Evolutionary conservation across 2,329 filamentous ascomycete genomes (phyloP).

Genomic region (Waltergamsia citrina): DNA sequence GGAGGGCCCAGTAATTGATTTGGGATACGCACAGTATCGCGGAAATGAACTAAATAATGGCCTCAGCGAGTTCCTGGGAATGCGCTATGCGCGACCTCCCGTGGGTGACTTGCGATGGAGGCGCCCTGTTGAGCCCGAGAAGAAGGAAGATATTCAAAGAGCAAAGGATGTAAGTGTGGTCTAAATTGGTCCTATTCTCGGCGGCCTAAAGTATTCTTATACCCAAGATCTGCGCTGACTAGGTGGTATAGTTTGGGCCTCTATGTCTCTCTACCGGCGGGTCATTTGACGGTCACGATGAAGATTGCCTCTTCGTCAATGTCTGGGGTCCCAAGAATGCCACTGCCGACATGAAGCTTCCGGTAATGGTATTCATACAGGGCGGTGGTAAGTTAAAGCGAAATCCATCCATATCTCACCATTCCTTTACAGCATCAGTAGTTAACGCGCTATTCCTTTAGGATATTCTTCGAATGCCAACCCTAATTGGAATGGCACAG

Average conservation of each 20-base stretch:
- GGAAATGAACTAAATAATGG: constrained; percentile 24
- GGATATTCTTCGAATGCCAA: constrained; percentile 39
- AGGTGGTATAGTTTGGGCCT: constrained; percentile 26
- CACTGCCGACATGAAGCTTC: constrained; percentile 17
- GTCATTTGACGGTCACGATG: constrained; percentile 13
- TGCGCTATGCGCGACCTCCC: constrained; percentile 44
- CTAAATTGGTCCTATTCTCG: too few relatives aligned
- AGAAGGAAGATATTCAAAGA: constrained; percentile 19
- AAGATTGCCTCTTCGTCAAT: constrained; percentile 40
- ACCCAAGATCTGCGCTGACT: background rate
- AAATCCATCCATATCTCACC: too few relatives aligned
- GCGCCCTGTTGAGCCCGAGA: constrained; percentile 33
- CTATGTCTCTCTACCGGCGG: constrained; percentile 29
- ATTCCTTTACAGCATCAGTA: background rate
- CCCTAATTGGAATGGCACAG: constrained; percentile 39
- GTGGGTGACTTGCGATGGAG: constrained; percentile 39
- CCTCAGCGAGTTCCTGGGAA: constrained; percentile 35
- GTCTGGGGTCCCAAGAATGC: constrained; percentile 32
- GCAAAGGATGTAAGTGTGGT: constrained; percentile 25
- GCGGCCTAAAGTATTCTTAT: background rate
- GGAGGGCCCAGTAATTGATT: constrained; percentile 17
- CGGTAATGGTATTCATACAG: constrained; percentile 30
- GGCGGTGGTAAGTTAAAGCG: constrained; percentile 27
- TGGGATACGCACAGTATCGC: constrained; percentile 35
- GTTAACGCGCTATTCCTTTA: constrained; percentile 5